Evolutionary conservation across 345 rosid species (phyloP), one percentile per base, ranked within the genome.

Genomic region (Acer saccharum): DNA sequence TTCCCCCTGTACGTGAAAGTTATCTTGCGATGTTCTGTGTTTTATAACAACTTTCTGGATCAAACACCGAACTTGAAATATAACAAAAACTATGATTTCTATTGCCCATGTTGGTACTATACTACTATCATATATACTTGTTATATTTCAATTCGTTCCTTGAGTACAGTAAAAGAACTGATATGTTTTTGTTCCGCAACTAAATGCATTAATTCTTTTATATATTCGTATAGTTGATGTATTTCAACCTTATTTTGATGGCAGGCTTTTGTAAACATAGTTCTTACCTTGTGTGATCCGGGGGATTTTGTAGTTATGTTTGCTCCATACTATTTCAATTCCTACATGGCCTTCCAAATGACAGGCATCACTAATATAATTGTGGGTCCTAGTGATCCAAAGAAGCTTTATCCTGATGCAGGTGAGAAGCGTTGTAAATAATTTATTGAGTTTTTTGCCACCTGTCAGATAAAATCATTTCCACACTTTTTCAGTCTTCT

Each of bases 281-380:
- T 91, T 84, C 97, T 92, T 61, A 80, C 95, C 0, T 86, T 92
- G 65, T 92, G 99, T 78, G 99, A 96, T 79, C 84, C 91, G 2
- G 98, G 97, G 78, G 99, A 94, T 83, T 88, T 90, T 0, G 98
- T 94, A 3, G 90, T 96, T 65, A 91, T 96, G 98, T 96, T 96
- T 88, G 90, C 94, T 76, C 99, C 99, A 17, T 96, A 94, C 86
- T 96, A 96, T 87, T 96, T 96, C 89, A 96, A 96, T 72, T 86
- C 99, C 50, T 96, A 94, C 84, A 96, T 92, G 98, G 88, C 97
- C 67, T 94, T 96, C 91, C 99, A 96, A 87, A 96, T 96, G 98
- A 96, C 98, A 6, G 98, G 98, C 3, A 79, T 96, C 83, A 94
- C 97, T 75, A 72, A 94, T 67, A 96, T 96, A 63, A 46, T 94